phyloP scores from a whole-genome alignment of 2,329 filamentous ascomycete species.

The Cordyceps militaris region DNA sequence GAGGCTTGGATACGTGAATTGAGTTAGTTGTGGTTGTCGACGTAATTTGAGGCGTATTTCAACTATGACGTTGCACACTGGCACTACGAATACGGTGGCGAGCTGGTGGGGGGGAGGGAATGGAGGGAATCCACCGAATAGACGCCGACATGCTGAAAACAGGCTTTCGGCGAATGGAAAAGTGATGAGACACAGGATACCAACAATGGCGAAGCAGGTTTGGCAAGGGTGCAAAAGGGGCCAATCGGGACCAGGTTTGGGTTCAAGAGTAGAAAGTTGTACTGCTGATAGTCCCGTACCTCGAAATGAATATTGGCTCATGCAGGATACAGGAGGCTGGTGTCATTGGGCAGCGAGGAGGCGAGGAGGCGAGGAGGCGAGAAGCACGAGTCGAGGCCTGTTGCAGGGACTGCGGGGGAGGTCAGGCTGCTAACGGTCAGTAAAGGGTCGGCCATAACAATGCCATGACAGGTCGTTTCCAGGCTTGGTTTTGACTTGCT shows the following conservation, averaged over 20 bases:
- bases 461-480: too few relatives aligned
- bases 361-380: background rate
- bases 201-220: background rate
- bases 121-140: conserved; percentile 1
- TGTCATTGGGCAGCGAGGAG: background rate
- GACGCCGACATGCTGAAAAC: background rate
- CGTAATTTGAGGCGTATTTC: too few relatives aligned
- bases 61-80: too few relatives aligned
- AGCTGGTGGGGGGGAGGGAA: background rate
- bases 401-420: background rate
- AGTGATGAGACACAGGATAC: background rate
- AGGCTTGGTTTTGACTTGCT: too few relatives aligned
- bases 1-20: too few relatives aligned
- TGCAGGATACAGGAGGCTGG: background rate
- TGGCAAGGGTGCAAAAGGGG: too few relatives aligned
- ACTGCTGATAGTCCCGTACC: background rate
- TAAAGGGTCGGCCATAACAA: too few relatives aligned
- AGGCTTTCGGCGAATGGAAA: background rate
- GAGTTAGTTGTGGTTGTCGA: too few relatives aligned
- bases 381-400: background rate
- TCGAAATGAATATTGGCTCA: background rate
- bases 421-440: too few relatives aligned
- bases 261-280: background rate
- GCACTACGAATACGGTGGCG: background rate
- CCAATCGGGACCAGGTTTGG: background rate